These are phyloP conservation scores for Davidsoniella virescens DNA, from an alignment of 2,329 filamentous ascomycete species.

Conservation along the genomic window DNA sequence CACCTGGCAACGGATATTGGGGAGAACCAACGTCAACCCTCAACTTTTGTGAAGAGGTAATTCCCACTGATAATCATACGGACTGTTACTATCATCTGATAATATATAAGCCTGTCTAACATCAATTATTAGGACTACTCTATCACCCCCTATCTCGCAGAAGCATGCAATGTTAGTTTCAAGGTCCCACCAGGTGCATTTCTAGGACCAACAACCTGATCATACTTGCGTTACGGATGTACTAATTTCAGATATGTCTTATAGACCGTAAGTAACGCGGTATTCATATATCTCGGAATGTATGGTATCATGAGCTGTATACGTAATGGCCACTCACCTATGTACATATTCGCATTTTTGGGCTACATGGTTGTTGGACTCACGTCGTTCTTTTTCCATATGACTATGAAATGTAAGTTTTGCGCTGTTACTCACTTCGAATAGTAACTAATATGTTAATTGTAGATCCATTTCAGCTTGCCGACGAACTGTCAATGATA, in stretches of 20 bases:
- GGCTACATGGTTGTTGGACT: constrained; percentile 38
- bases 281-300: constrained; percentile 64
- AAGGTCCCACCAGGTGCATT: too few species aligned
- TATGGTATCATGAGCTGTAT: constrained; percentile 62
- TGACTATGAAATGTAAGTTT: constrained; percentile 36
- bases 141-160: constrained; percentile 57
- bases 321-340: constrained; percentile 52
- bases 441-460: neutral
- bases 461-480: constrained; percentile 30
- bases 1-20: constrained; percentile 39
- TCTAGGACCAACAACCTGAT: too few species aligned
- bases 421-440: neutral
- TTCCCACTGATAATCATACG: constrained; percentile 10
- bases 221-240: neutral
- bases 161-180: constrained; percentile 47
- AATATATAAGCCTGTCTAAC: neutral
- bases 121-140: constrained; percentile 37
- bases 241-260: neutral
- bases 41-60: constrained; percentile 68
- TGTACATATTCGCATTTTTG: constrained; percentile 52
- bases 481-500: constrained; percentile 44
- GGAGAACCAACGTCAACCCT: constrained; percentile 53
- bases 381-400: constrained; percentile 40
- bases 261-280: constrained; percentile 62
- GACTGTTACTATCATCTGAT: neutral